Evolutionary conservation across 345 rosid genomes (phyloP), one percentile per base, ranked within the genome.

Genomic region (Salix exigua): DNA sequence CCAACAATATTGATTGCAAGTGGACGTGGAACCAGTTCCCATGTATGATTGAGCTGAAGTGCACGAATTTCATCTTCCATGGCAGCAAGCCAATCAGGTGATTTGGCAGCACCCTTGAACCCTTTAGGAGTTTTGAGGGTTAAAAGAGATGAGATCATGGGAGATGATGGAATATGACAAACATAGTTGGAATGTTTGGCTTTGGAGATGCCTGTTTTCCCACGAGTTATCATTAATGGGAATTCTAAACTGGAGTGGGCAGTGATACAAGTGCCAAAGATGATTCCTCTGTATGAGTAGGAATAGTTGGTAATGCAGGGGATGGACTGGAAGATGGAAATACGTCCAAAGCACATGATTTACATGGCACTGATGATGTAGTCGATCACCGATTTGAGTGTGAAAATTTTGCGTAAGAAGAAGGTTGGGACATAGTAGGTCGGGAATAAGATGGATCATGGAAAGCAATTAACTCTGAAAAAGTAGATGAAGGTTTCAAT

Each of bases 1-100:
- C 78, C 71, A 21, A 79, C 26, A 17, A 75, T 30, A n/a, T 62
- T 74, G 0, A 33, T 48, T 26, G 48, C 7, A 3, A 48, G 6
- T 9, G 66, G 71, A 19, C 35, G 44, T n/a, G 79, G 72, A 17
- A 69, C 79, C 30, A 75, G 21, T 13, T 13, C 8, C 70, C 75
- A 75, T 1, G 82, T 80, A 17, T 37, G 31, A 48, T 74, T 79
- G 4, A 23, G 48, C 14, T 60, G 51, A 0, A 69, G 51, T 9
- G 82, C 82, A 6, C 30, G 44, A 23, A 74, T n/a, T 68, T 74
- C 78, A 17, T 78, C 77, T 2, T 26, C 37, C 40, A 37, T 37
- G 40, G 40, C 9, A 7, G 40, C 9, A 37, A 37, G 40, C 40
- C 40, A 37, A 1, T 37, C 9, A 1, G 9, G 40, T 0, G 40